Base-by-base conservation (phyloP, 495 filamentous ascomycete species). In the Xylaria palmicola region DNA sequence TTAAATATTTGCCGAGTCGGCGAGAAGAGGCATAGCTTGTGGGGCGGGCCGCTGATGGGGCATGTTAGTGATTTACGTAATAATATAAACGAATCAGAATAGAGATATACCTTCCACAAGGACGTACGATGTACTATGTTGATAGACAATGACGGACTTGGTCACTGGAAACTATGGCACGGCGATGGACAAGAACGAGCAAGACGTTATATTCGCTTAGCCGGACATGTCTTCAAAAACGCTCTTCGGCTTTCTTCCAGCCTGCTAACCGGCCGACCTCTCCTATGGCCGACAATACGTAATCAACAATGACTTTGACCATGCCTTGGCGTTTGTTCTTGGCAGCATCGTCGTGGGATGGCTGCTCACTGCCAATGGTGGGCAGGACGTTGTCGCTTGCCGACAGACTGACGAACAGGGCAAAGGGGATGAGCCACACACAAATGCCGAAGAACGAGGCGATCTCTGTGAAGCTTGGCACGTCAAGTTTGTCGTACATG, bases 361-460 rank as follows among this genome's bases (percentile, higher is more conserved):
- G 74, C 62, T 65, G 77, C 63, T 77, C 83, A 53, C 68, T 81
- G 37, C 76, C 79, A 81, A 96, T 97, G 47, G 86, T 93, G 2
- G 94, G 94, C 60, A 98, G 77, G 10, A 98, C 89, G 72, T 98
- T 97, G 65, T 98, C 94, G 44, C 91, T 89, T 1, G 94, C 95
- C 17, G 89, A 93, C 17, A 98, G 77, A 55, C 88, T 92, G 29
- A 98, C 93, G 68, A 98, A 98, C 36, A 98, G 82, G 26, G 93
- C 87, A 74, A 98, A 98, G 0, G 94, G 94, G 1, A 97, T 89
- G 12, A 98, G 82, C 94, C 94, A 98, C 13, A 98, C 91, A 71
- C 91, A 97, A 8, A 98, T 80, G 4, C 94, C 94, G 68, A 98
- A 98, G 72, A 93, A 98, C 1, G 91, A 93, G 0, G 93, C 92